Conservation (phyloP, 805 yeast genomes). For the Clavispora asparagi region DNA sequence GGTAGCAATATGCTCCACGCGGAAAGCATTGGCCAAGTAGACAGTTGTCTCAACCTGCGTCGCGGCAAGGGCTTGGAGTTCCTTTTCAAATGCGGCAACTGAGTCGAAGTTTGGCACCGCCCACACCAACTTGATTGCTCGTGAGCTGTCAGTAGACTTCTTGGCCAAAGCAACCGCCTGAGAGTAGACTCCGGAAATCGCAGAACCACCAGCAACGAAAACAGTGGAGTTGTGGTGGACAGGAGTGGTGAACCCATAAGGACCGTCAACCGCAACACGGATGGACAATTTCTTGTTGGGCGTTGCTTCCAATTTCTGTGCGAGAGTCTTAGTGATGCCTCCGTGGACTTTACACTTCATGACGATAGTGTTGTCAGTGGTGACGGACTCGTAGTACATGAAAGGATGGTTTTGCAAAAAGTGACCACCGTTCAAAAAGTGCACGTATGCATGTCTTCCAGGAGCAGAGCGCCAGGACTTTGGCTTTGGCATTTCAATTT, state of each 20-base stretch:
- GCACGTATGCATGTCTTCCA: slow-evolving; percentile 53
- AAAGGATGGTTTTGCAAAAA: slow-evolving; percentile 67
- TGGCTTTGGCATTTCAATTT: slow-evolving; percentile 45
- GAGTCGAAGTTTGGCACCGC: slow-evolving; percentile 18
- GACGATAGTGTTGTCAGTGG: slow-evolving; percentile 16
- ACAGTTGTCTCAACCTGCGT: slow-evolving; percentile 26
- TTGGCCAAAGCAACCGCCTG: slow-evolving; percentile 28
- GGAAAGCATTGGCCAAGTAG: slow-evolving; percentile 11
- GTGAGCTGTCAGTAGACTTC: slow-evolving; percentile 6
- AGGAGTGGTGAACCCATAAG: slow-evolving; percentile 56
- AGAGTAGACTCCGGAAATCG: slow-evolving; percentile 54
- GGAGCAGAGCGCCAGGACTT: slow-evolving; percentile 44
- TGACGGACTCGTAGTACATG: slow-evolving; percentile 31
- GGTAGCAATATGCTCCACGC: neutral
- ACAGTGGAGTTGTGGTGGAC: slow-evolving; percentile 53
- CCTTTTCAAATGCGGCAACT: slow-evolving; percentile 21
- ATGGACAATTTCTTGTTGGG: slow-evolving; percentile 25
- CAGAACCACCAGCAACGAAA: slow-evolving; percentile 70
- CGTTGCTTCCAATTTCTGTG: slow-evolving; percentile 18
- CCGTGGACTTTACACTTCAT: slow-evolving; percentile 33
- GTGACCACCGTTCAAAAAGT: slow-evolving; percentile 45
- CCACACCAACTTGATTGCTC: slow-evolving; percentile 24
- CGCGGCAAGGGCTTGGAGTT: slow-evolving; percentile 15
- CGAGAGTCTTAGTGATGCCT: slow-evolving; percentile 34
- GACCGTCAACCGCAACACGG: slow-evolving; percentile 53